Conservation (phyloP, 2,329 filamentous ascomycete species). For the Calonectria pauciramosa region DNA sequence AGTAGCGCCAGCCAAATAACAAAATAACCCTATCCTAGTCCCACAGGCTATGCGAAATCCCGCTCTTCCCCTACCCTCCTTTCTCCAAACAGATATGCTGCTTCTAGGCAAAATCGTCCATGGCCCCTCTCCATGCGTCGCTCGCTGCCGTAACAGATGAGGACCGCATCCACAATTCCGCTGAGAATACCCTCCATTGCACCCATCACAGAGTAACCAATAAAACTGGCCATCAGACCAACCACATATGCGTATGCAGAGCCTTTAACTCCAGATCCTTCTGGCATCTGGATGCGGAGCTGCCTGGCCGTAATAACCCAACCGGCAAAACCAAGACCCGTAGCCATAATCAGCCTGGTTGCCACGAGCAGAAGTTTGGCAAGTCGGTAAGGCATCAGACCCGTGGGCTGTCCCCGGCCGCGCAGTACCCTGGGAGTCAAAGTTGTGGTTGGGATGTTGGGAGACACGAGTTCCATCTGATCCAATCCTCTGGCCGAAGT, state of each 20-base stretch:
- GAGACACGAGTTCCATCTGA: slow-evolving; percentile 84
- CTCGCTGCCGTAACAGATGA: slow-evolving; percentile 97
- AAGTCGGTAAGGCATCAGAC: slow-evolving; percentile 88
- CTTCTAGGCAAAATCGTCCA: slow-evolving; percentile 91
- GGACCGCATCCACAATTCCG: slow-evolving; percentile 87
- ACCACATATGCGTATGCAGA: slow-evolving; percentile 96
- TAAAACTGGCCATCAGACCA: slow-evolving; percentile 90
- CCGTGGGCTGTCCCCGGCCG: slow-evolving; percentile 58
- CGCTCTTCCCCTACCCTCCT: slow-evolving; percentile 50
- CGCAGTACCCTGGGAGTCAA: slow-evolving; percentile 69
- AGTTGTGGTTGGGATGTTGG: slow-evolving; percentile 80
- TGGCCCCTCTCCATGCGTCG: slow-evolving; percentile 75
- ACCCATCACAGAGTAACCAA: slow-evolving; percentile 93
- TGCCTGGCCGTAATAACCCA: slow-evolving; percentile 94
- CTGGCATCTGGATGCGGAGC: slow-evolving; percentile 72
- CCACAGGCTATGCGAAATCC: slow-evolving; percentile 43
- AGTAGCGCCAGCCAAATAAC: slow-evolving; percentile 22
- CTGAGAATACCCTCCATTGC: slow-evolving; percentile 91
- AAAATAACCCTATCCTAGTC: slow-evolving; percentile 4
- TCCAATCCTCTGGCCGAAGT: slow-evolving; percentile 84
- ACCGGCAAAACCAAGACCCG: slow-evolving; percentile 91
- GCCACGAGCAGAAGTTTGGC: slow-evolving; percentile 93
- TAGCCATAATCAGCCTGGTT: slow-evolving; percentile 90
- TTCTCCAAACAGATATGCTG: slow-evolving; percentile 88
- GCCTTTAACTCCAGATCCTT: slow-evolving; percentile 72